A percentile compares a stretch with the other conserved stretches of the same genome.
These are phyloP conservation scores for Cytospora leucostoma DNA, from an alignment of 2,329 filamentous ascomycete species.

Conservation along the genomic window DNA sequence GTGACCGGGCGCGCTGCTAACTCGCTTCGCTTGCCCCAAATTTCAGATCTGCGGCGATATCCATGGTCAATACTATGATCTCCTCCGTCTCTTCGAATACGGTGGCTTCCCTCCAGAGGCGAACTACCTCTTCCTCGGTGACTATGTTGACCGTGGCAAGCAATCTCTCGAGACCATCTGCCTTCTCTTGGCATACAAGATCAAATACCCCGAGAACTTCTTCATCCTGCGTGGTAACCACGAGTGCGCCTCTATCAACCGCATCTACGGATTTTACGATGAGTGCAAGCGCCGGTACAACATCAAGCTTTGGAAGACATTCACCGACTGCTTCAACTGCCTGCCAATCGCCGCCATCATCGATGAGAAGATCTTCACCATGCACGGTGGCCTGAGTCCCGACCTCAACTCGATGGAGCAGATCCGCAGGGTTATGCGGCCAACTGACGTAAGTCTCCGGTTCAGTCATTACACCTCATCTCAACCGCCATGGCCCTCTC, in stretches of 20 bases:
- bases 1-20: slow-evolving; percentile 18
- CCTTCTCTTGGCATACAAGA: slow-evolving; percentile 95
- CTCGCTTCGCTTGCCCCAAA: slow-evolving; percentile 19
- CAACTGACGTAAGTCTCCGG: slow-evolving; percentile 81
- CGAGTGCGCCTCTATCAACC: slow-evolving; percentile 98
- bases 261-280: slow-evolving; percentile 99
- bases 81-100: slow-evolving; percentile 96
- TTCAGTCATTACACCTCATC: slow-evolving; percentile 28
- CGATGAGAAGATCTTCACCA: slow-evolving; percentile 99
- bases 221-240: slow-evolving; percentile 98
- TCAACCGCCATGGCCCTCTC: background rate
- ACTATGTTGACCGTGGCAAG: slow-evolving; percentile 98
- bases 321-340: slow-evolving; percentile 99
- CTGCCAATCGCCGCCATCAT: slow-evolving; percentile 98
- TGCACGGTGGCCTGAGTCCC: slow-evolving; percentile 96
- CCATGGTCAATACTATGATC: slow-evolving; percentile 98
- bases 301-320: slow-evolving; percentile 99
- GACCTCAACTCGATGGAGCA: slow-evolving; percentile 99
- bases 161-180: slow-evolving; percentile 99
- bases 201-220: slow-evolving; percentile 99
- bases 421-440: slow-evolving; percentile 97
- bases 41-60: slow-evolving; percentile 96
- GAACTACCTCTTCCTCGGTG: slow-evolving; percentile 98
- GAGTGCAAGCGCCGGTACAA: slow-evolving; percentile 99
- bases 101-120: slow-evolving; percentile 97